These are phyloP conservation scores for Vishniacozyma victoriae DNA, from an alignment of 768 basidiomycete genomes.

Conservation along the genomic window DNA sequence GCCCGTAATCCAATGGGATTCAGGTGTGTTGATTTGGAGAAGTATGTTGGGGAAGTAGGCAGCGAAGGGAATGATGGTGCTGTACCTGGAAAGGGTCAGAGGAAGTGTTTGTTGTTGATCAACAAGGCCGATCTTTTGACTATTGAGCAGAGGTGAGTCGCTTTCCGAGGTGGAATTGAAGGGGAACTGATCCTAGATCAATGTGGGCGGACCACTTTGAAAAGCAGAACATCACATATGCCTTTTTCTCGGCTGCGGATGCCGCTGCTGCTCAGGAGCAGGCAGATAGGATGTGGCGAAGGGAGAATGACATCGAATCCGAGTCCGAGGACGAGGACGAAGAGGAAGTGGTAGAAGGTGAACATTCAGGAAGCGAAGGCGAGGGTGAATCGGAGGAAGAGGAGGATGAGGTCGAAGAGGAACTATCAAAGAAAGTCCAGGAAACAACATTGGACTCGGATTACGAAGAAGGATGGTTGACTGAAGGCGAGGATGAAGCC, in stretches of 20 bases:
- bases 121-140: constrained; percentile 95
- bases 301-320: constrained; percentile 52
- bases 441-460: constrained; percentile 40
- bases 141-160: constrained; percentile 66
- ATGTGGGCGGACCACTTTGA: constrained; percentile 72
- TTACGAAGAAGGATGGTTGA: constrained; percentile 36
- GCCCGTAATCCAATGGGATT: constrained; percentile 90
- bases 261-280: constrained; percentile 76
- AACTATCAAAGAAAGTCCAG: constrained; percentile 49
- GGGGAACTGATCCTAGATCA: constrained; percentile 51
- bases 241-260: constrained; percentile 92
- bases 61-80: constrained; percentile 58
- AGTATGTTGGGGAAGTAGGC: constrained; percentile 65
- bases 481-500: constrained; percentile 31
- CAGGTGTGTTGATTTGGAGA: constrained; percentile 87
- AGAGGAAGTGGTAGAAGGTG: constrained; percentile 65
- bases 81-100: constrained; percentile 66
- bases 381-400: constrained; percentile 49
- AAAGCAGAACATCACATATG: constrained; percentile 53
- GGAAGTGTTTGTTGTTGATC: constrained; percentile 74
- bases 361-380: constrained; percentile 50
- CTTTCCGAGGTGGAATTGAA: not conserved
- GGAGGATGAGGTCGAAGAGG: constrained; percentile 37
- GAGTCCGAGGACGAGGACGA: constrained; percentile 65
- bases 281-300: constrained; percentile 49